Conservation (phyloP, 1,284 basidiomycete genomes). For the Pascua sp. region DNA sequence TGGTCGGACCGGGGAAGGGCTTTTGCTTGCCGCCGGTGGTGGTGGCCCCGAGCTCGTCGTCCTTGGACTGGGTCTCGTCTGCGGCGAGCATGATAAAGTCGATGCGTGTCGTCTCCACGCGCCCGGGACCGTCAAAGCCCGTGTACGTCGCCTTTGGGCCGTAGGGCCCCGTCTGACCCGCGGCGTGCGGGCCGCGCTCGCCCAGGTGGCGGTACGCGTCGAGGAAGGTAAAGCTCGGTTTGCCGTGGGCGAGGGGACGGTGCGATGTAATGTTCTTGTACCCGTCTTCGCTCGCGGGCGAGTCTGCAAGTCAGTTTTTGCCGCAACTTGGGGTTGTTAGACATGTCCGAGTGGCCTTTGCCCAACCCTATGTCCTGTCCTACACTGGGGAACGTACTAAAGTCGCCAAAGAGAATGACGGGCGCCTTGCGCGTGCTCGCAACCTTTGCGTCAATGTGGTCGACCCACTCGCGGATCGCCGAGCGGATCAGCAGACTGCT, state of each 20-base stretch:
- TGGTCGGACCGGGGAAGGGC: background rate
- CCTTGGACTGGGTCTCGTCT: background rate
- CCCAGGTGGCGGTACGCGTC: slow-evolving; percentile 32
- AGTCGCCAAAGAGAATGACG: slow-evolving; percentile 43
- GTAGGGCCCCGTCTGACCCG: slow-evolving; percentile 29
- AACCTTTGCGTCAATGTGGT: slow-evolving; percentile 16
- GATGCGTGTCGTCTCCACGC: slow-evolving; percentile 26
- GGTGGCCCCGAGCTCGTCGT: background rate
- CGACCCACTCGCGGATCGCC: slow-evolving; percentile 31
- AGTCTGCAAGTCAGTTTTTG: slow-evolving; percentile 29
- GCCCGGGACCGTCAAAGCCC: slow-evolving; percentile 32
- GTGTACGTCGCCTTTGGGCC: slow-evolving; percentile 39
- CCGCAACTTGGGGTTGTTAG: background rate
- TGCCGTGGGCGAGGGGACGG: slow-evolving; percentile 20
- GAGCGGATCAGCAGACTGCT: slow-evolving; percentile 40
- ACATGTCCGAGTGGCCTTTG: background rate
- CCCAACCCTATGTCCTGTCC: background rate
- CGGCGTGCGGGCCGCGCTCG: slow-evolving; percentile 5
- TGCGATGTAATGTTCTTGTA: slow-evolving; percentile 43
- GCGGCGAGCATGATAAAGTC: slow-evolving; percentile 43
- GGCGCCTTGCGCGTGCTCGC: slow-evolving; percentile 11
- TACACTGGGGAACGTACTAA: slow-evolving; percentile 30
- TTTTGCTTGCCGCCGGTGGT: background rate
- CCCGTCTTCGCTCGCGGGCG: slow-evolving; percentile 40
- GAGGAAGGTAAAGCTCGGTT: slow-evolving; percentile 31